A percentile compares a stretch with the other conserved stretches of the same genome.
These are phyloP conservation scores for Penicillium robsamsonii DNA, from an alignment of 495 filamentous ascomycete species.

Conservation along the genomic window DNA sequence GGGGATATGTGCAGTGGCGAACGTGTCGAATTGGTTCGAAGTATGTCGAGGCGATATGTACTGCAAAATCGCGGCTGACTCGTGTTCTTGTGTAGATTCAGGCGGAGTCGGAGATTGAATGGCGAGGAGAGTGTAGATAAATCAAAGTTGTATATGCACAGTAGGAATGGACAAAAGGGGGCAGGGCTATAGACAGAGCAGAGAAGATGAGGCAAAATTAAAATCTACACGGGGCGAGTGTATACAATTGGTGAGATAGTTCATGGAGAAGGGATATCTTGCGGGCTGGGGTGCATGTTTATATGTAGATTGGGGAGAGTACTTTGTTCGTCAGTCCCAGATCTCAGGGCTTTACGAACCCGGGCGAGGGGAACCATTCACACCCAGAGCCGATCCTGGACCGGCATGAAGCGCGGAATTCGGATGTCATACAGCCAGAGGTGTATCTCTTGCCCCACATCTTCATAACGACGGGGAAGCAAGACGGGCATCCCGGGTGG, in stretches of 20 bases:
- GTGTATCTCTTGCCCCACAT: constrained; percentile 22
- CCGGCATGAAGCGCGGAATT: constrained; percentile 25
- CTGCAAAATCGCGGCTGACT: constrained; percentile 7
- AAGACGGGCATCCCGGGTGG: constrained; percentile 20
- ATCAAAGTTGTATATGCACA: constrained; percentile 26
- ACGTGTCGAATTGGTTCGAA: constrained; percentile 12
- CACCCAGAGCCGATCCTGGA: constrained; percentile 28
- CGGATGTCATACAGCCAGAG: constrained; percentile 39
- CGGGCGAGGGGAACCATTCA: constrained; percentile 24
- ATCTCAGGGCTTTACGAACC: constrained; percentile 10
- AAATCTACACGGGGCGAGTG: constrained; percentile 27
- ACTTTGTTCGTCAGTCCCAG: constrained; percentile 13
- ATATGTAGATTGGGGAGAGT: constrained; percentile 23
- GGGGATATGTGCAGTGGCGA: constrained; percentile 23
- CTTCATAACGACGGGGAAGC: constrained; percentile 26
- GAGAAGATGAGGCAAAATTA: constrained; percentile 17
- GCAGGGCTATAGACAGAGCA: constrained; percentile 28
- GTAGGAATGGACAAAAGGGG: constrained; percentile 14
- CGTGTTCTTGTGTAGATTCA: constrained; percentile 9
- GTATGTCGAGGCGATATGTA: constrained; percentile 18
- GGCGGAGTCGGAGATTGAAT: background rate
- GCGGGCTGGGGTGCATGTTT: constrained; percentile 30
- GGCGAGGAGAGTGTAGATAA: constrained; percentile 3
- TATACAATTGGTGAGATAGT: constrained; percentile 24
- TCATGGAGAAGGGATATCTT: constrained; percentile 12